A percentile compares a stretch with the other conserved stretches of the same genome.
These are phyloP conservation scores for Sphagnum fallax DNA, from an alignment of 228 moss, liverwort and hornwort genomes.

Conservation along the genomic window DNA sequence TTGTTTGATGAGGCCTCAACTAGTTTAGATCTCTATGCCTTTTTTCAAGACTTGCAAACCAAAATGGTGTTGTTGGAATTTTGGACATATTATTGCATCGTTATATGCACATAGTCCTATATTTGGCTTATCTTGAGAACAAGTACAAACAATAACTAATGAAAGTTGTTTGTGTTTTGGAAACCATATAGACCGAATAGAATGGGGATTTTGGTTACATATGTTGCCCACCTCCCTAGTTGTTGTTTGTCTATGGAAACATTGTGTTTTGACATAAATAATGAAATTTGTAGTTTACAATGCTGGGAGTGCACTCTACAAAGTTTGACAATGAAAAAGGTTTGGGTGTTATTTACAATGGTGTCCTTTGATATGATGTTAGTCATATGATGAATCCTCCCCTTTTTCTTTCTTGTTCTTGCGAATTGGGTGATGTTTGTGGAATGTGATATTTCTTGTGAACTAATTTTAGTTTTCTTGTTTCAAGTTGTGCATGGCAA, in stretches of 20 bases:
- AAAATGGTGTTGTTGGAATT: conserved; percentile 90
- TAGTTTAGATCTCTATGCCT: neutral
- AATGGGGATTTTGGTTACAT: no score
- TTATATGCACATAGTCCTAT: conserved; percentile 95
- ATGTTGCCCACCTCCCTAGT: neutral
- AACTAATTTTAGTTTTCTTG: no score
- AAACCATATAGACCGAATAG: no score
- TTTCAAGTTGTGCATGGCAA: neutral
- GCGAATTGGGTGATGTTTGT: no score
- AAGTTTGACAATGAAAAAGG: conserved; percentile 99
- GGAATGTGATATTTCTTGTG: no score
- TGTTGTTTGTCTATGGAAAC: no score
- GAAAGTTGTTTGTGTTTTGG: neutral
- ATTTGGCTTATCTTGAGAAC: conserved; percentile 72
- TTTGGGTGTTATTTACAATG: conserved; percentile 71
- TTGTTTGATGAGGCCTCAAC: no score
- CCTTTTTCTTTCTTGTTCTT: no score
- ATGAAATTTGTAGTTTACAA: conserved; percentile 42
- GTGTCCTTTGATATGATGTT: conserved; percentile 83
- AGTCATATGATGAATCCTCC: conserved; percentile 49
- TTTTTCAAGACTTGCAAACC: conserved; percentile 78
- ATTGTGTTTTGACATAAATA: no score
- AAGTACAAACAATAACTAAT: conserved; percentile 66
- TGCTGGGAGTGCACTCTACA: conserved; percentile 96
- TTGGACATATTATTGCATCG: conserved; percentile 99